Conservation (phyloP, 2,329 filamentous ascomycete genomes). For the Aspergillus flavus region DNA sequence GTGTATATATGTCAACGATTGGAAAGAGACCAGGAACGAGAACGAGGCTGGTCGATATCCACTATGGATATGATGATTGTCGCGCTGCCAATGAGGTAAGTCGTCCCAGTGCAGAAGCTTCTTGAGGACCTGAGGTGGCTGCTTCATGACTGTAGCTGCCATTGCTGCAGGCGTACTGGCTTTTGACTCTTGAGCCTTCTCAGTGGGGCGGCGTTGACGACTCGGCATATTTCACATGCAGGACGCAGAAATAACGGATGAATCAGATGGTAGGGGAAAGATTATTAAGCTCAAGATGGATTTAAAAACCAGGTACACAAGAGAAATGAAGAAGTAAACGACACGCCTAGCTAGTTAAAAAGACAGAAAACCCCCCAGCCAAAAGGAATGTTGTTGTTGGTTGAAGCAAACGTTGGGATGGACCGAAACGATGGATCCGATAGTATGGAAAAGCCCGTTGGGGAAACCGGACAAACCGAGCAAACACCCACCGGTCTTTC, state of each 20-base stretch:
- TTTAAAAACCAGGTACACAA: neutral
- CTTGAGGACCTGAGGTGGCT: conserved; percentile 32
- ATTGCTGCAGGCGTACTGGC: conserved; percentile 28
- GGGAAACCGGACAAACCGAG: conserved; percentile 21
- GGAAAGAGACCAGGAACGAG: conserved; percentile 61
- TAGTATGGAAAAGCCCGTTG: conserved; percentile 16
- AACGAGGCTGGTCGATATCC: conserved; percentile 67
- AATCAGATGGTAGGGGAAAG: neutral
- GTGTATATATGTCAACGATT: conserved; percentile 64
- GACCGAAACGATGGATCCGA: neutral
- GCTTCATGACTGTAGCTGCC: conserved; percentile 29
- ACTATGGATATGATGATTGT: conserved; percentile 70
- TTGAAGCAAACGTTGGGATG: conserved; percentile 5
- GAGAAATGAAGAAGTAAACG: neutral
- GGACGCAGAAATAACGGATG: conserved; percentile 8
- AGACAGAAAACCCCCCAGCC: neutral
- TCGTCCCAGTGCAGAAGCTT: conserved; percentile 54
- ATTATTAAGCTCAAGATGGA: neutral
- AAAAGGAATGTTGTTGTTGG: neutral
- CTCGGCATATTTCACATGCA: conserved; percentile 31
- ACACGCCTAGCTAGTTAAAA: neutral
- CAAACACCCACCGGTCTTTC: conserved; percentile 11
- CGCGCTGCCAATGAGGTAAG: conserved; percentile 57
- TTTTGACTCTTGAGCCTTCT: conserved; percentile 21
- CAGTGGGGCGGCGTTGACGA: conserved; percentile 36